These are phyloP conservation scores for Blastomyces percursus DNA, from an alignment of 2,329 filamentous ascomycete genomes.

Conservation along the genomic window DNA sequence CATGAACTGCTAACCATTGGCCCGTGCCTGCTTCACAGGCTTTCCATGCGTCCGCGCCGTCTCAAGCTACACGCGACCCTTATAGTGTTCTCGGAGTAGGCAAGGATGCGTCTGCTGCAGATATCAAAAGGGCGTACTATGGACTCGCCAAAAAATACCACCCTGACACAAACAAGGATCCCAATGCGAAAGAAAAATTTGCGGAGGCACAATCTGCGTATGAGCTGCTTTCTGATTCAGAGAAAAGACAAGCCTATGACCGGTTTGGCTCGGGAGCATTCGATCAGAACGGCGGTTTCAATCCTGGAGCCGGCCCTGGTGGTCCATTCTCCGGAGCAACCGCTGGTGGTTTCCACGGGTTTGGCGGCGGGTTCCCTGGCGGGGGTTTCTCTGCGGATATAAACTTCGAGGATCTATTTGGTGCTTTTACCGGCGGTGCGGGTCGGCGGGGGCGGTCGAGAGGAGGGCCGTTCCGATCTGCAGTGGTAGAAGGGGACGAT, in stretches of 20 bases:
- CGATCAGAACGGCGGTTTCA: slow-evolving; percentile 59
- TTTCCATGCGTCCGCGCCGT: slow-evolving; percentile 40
- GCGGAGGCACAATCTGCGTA: slow-evolving; percentile 87
- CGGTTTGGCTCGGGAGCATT: slow-evolving; percentile 75
- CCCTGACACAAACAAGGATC: slow-evolving; percentile 94
- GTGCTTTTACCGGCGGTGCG: slow-evolving; percentile 59
- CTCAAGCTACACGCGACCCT: slow-evolving; percentile 67
- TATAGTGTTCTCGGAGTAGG: slow-evolving; percentile 77
- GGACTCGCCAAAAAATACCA: slow-evolving; percentile 95
- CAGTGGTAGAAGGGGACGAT: slow-evolving; percentile 81
- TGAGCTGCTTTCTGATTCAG: slow-evolving; percentile 80
- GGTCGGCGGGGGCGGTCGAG: slow-evolving; percentile 43
- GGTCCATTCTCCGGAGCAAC: slow-evolving; percentile 47
- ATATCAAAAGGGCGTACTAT: slow-evolving; percentile 99
- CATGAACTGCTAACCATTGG: slow-evolving; percentile 2
- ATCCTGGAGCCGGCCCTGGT: slow-evolving; percentile 51
- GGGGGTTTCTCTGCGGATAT: slow-evolving; percentile 68
- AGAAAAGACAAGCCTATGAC: slow-evolving; percentile 89
- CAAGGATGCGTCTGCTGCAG: slow-evolving; percentile 66
- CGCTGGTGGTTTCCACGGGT: slow-evolving; percentile 48
- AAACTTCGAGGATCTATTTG: slow-evolving; percentile 94
- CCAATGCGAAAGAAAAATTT: slow-evolving; percentile 88
- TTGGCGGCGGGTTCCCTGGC: slow-evolving; percentile 43
- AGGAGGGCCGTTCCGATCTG: slow-evolving; percentile 65
- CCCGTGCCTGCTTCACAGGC: slow-evolving; percentile 17